These are phyloP conservation scores for Candida maris DNA, from an alignment of 805 yeast species.

Conservation along the genomic window DNA sequence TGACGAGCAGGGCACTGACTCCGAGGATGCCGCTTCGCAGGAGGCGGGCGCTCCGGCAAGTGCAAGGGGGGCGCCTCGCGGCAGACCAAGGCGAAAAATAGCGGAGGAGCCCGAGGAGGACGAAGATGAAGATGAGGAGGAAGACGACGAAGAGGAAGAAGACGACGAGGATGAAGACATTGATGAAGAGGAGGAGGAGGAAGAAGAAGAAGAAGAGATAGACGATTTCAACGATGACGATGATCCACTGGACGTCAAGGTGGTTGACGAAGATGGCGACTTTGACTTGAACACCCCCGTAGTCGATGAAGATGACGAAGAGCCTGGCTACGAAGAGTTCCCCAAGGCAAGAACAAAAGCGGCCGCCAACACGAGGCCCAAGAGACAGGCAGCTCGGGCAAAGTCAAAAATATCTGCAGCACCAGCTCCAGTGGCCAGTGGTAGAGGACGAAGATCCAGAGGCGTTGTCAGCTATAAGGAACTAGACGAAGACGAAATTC, in stretches of 20 bases:
- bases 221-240: constrained; percentile 18
- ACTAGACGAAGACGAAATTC: constrained; percentile 18
- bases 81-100: not conserved
- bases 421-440: constrained; percentile 1
- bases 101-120: constrained; percentile 9
- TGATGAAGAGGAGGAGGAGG: constrained; percentile 9
- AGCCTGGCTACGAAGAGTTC: constrained; percentile 26
- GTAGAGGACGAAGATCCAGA: constrained; percentile 9
- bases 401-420: not conserved
- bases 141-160: constrained; percentile 10
- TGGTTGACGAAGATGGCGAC: constrained; percentile 20
- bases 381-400: constrained; percentile 2
- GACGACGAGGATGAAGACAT: constrained; percentile 5
- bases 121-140: constrained; percentile 13
- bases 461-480: constrained; percentile 16
- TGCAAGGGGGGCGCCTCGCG: not conserved
- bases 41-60: not conserved
- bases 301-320: constrained; percentile 26
- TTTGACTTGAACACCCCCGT: constrained; percentile 8
- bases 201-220: constrained; percentile 12
- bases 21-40: not conserved
- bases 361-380: constrained; percentile 5
- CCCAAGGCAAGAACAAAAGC: constrained; percentile 1
- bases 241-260: constrained; percentile 17
- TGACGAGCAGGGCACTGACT: not conserved